Evolutionary conservation across 371 early-diverging fungal species (phyloP).

Genomic region (Rhizopus sp.): DNA sequence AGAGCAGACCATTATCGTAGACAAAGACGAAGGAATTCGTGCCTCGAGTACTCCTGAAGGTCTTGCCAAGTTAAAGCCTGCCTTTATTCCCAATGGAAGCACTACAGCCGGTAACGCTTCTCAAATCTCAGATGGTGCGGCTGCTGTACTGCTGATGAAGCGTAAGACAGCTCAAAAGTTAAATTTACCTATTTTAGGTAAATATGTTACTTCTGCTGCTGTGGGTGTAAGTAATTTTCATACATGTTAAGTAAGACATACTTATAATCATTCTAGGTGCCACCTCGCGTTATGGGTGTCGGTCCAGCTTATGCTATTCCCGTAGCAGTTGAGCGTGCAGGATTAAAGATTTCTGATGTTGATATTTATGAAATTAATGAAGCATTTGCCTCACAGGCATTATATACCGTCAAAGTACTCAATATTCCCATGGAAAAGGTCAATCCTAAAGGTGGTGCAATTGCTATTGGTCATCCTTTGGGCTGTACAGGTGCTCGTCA

Average conservation of each 20-base stretch:
- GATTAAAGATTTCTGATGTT: constrained; percentile 80
- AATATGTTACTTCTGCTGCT: constrained; percentile 86
- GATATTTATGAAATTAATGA: constrained; percentile 91
- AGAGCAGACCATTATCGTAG: constrained; percentile 60
- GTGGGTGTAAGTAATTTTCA: constrained; percentile 62
- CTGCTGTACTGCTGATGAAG: constrained; percentile 95
- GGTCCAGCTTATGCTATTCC: constrained; percentile 98
- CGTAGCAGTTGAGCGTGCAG: constrained; percentile 82
- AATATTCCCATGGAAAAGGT: constrained; percentile 86
- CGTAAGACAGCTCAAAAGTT: constrained; percentile 89
- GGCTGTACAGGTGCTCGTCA: constrained; percentile 97
- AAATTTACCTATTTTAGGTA: constrained; percentile 85
- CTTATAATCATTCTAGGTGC: constrained; percentile 48
- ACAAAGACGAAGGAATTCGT: constrained; percentile 95
- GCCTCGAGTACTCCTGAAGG: constrained; percentile 73
- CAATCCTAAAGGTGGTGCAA: constrained; percentile 98
- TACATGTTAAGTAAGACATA: not conserved
- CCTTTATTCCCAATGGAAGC: constrained; percentile 77
- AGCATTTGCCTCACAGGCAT: constrained; percentile 99
- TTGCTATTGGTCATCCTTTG: constrained; percentile 63
- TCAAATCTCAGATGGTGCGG: constrained; percentile 99
- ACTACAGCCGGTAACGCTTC: constrained; percentile 98
- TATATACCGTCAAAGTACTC: constrained; percentile 89
- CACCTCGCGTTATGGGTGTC: constrained; percentile 93
- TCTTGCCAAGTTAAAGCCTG: constrained; percentile 89